These are phyloP conservation scores for Coemansia sp. DNA, from an alignment of 371 early-diverging fungal genomes.

Conservation along the genomic window DNA sequence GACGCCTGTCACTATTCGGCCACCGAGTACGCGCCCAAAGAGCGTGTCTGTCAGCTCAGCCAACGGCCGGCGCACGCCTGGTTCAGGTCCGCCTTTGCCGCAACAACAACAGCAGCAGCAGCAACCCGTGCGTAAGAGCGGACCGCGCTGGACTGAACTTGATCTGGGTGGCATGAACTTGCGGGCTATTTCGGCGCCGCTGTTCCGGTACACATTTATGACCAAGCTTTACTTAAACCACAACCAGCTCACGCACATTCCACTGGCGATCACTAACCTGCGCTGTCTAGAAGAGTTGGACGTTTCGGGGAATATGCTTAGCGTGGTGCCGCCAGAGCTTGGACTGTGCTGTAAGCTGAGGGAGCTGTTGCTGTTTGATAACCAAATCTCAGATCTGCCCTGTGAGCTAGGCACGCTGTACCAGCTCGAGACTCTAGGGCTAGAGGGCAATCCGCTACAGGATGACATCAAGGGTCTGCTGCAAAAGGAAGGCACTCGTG, in stretches of 20 bases:
- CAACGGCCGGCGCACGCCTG: conserved; percentile 58
- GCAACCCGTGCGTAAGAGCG: conserved; percentile 5
- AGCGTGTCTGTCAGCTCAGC: conserved; percentile 41
- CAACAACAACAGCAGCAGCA: conserved; percentile 7
- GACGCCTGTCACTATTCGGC: conserved; percentile 40
- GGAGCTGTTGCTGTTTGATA: conserved; percentile 93
- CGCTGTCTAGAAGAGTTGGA: conserved; percentile 70
- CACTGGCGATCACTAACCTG: conserved; percentile 70
- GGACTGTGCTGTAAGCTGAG: conserved; percentile 80
- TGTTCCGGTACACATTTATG: conserved; percentile 81
- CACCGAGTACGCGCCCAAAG: conserved; percentile 47
- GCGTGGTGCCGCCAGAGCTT: conserved; percentile 84
- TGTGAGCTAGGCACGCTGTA: conserved; percentile 91
- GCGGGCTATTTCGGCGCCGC: conserved; percentile 67
- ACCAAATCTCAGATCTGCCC: conserved; percentile 85
- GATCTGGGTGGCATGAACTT: conserved; percentile 94
- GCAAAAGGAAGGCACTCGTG: conserved; percentile 84
- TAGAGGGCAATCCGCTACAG: conserved; percentile 96
- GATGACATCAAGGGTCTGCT: conserved; percentile 78
- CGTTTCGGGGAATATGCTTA: conserved; percentile 88
- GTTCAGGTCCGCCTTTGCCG: conserved; percentile 18
- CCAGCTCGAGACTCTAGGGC: conserved; percentile 87
- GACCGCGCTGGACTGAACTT: conserved; percentile 71
- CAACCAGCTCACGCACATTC: conserved; percentile 80
- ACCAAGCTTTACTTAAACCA: conserved; percentile 92